Base-by-base conservation (phyloP, 768 basidiomycete genomes). In the Cystofilobasidium ferigula region DNA sequence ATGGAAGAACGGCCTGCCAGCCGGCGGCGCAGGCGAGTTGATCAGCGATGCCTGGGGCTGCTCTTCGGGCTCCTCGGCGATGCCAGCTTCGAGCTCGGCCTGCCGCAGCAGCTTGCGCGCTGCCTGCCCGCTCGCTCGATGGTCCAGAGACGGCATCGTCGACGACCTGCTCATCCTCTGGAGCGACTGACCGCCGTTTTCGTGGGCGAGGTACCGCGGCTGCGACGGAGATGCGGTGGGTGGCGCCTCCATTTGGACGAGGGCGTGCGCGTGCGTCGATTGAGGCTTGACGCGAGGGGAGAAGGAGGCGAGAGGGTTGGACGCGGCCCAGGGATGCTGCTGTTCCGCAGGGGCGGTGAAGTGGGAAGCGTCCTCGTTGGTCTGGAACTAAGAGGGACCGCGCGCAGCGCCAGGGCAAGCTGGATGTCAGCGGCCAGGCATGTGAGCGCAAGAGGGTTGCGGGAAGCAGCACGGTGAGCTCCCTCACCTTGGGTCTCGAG, bases 241-340 rank as follows among this genome's bases (percentile, higher is more conserved):
- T 3, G 60, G 36, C 10, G 65, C 60, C n/a, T 61, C 40, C 61
- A 61, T 61, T 38, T 67, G 65, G 20, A 62, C 22, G 40, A 57
- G 60, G 12, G 59, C 59, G 28, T 67, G 65, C 12, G 65, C 59
- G 53, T 61, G 61, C 18, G 54, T 57, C 26, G 24, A 13, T 24
- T 45, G 38, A 26, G 16, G 26, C 40, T 60, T 28, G 62, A 62
- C 35, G n/a, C 45, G 30, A 1, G 24, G 32, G n/a, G 57, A 57
- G 38, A 57, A 36, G 30, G 57, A 22, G 7, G 35, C 35, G n/a
- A 57, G 30, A 4, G 54, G 42, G 45, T 51, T 64, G 24, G 54
- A 38, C 34, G 43, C 30, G 24, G 63, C 38, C 22, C 40, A 57
- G n/a, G n/a, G n/a, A n/a, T n/a, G n/a, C n/a, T n/a, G n/a, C n/a